A percentile compares a stretch with the other conserved stretches of the same genome.
Evolutionary conservation across 352 stramenopile species (phyloP).

Genomic region (Globisporangium abappressorium): DNA sequence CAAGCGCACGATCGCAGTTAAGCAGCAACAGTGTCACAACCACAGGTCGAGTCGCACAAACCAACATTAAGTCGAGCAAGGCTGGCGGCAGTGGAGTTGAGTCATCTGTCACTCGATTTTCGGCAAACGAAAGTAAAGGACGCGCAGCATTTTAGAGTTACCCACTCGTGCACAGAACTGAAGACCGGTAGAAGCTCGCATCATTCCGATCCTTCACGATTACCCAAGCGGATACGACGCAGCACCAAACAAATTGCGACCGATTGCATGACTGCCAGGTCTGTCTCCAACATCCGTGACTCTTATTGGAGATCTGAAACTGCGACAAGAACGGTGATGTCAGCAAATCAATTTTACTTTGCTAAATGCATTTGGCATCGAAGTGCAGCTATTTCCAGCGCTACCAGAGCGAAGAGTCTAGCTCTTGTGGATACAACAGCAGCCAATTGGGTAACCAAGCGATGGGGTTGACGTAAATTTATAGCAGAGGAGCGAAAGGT

Average conservation of each 20-base stretch:
- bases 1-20: neutral
- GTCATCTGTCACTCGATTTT: neutral
- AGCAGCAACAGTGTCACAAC: neutral
- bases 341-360: neutral
- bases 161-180: neutral
- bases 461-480: neutral
- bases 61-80: neutral
- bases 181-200: no score
- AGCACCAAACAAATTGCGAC: no score
- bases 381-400: neutral
- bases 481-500: neutral
- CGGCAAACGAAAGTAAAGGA: neutral
- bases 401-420: neutral
- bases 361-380: neutral
- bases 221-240: no score
- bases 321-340: neutral
- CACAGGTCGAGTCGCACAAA: neutral
- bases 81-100: neutral
- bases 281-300: no score
- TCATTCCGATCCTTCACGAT: no score
- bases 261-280: no score
- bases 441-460: neutral
- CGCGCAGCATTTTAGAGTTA: neutral
- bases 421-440: neutral
- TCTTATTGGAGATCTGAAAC: no score